Percentiles rank a stretch among this genome's conserved stretches.
These are phyloP conservation scores for Torrubiella hemipterigena DNA, from an alignment of 2,329 filamentous ascomycete genomes.

Conservation along the genomic window DNA sequence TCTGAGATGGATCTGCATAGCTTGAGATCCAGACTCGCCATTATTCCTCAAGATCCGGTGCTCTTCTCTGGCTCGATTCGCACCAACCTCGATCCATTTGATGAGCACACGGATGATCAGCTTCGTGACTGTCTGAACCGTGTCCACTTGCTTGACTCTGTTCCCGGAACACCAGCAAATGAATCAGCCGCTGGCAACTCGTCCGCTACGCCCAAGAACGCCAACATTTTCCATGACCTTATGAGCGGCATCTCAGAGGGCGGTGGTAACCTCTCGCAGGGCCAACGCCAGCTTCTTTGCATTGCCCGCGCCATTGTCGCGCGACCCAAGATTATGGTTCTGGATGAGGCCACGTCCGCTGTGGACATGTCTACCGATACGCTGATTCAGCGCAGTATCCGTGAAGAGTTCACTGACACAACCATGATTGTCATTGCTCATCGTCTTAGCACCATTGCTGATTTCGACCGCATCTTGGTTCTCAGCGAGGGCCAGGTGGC, in stretches of 20 bases:
- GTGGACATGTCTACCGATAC: conserved; percentile 68
- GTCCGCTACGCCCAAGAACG: conserved; percentile 32
- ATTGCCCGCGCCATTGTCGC: conserved; percentile 62
- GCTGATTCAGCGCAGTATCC: conserved; percentile 61
- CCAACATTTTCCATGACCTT: conserved; percentile 54
- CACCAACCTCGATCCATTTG: conserved; percentile 66
- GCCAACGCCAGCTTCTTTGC: conserved; percentile 65
- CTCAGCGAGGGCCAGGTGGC: conserved; percentile 54
- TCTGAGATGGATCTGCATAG: conserved; percentile 58
- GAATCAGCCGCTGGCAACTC: conserved; percentile 23
- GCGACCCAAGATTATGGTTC: conserved; percentile 63
- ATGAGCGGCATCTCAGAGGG: conserved; percentile 55
- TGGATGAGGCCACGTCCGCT: conserved; percentile 69
- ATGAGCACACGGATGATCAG: conserved; percentile 55
- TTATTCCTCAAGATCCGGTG: conserved; percentile 72
- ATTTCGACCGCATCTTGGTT: conserved; percentile 65
- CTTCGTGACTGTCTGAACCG: conserved; percentile 57
- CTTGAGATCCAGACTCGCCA: conserved; percentile 61
- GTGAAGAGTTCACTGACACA: conserved; percentile 56
- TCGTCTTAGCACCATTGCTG: conserved; percentile 62
- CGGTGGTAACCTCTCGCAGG: conserved; percentile 63
- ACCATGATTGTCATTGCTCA: conserved; percentile 68
- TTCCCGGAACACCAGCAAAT: conserved; percentile 23
- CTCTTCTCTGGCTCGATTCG: conserved; percentile 70
- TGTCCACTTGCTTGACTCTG: conserved; percentile 50